Evolutionary conservation across 495 filamentous ascomycete genomes (phyloP).

Genomic region (Astrocystis sublimbata): DNA sequence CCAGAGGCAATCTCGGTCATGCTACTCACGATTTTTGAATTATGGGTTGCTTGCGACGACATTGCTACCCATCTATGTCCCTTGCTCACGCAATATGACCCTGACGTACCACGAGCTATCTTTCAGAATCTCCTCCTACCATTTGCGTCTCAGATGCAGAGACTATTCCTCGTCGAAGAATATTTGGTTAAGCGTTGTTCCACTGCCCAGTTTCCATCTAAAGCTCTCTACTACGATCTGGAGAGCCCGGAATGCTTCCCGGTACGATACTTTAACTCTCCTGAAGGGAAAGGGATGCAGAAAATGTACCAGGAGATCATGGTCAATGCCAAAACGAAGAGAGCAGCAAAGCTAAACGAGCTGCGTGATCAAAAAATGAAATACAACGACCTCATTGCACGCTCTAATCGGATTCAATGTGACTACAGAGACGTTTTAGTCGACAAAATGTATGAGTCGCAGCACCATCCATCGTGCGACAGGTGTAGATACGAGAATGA

Average conservation of each 20-base stretch:
- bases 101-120: conserved; percentile 44
- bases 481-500: conserved; percentile 32
- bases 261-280: conserved; percentile 54
- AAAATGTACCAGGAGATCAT: conserved; percentile 42
- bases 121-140: conserved; percentile 55
- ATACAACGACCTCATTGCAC: conserved; percentile 38
- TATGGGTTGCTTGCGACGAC: conserved; percentile 65
- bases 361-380: conserved; percentile 32
- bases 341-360: conserved; percentile 47
- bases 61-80: conserved; percentile 40
- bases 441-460: conserved; percentile 6
- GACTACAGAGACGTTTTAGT: conserved; percentile 28
- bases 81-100: conserved; percentile 54
- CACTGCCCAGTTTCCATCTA: not conserved
- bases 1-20: conserved; percentile 59
- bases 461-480: conserved; percentile 30
- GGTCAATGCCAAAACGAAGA: conserved; percentile 29
- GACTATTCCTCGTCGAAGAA: conserved; percentile 49
- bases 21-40: conserved; percentile 59
- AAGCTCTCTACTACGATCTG: conserved; percentile 38
- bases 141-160: conserved; percentile 48
- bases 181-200: conserved; percentile 46
- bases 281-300: conserved; percentile 43
- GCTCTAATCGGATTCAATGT: conserved; percentile 27
- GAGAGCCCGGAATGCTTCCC: conserved; percentile 46